phyloP scores from a whole-genome alignment of 148 eudicot genomes.

The Gaultheria prostrata region DNA sequence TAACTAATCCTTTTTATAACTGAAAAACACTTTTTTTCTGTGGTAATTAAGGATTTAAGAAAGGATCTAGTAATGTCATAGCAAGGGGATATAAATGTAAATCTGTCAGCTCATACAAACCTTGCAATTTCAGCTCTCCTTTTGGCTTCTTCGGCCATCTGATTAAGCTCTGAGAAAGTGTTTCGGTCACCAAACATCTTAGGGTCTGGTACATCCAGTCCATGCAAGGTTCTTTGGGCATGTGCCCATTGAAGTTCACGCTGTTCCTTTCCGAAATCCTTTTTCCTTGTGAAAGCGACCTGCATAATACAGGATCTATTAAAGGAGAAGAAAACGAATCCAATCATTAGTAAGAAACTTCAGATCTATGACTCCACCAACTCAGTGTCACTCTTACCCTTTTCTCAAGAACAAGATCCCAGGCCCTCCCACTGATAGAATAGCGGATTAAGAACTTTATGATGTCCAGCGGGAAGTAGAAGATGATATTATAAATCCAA shows the following conservation, averaged over 20 bases:
- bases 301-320: conserved; percentile 23
- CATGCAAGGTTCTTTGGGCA: conserved; percentile 94
- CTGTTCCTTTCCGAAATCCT: conserved; percentile 91
- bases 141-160: conserved; percentile 86
- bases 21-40: neutral
- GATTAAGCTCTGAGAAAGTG: conserved; percentile 61
- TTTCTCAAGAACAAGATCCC: conserved; percentile 96
- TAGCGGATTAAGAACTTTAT: conserved; percentile 87
- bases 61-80: neutral
- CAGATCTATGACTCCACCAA: neutral
- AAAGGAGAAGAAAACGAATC: neutral
- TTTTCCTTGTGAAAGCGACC: conserved; percentile 92
- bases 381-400: conserved; percentile 52
- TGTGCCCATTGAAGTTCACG: conserved; percentile 95
- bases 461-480: conserved; percentile 85
- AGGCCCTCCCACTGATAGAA: conserved; percentile 89
- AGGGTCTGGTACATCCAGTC: conserved; percentile 67
- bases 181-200: conserved; percentile 51
- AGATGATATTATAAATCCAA: conserved; percentile 82
- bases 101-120: conserved; percentile 24
- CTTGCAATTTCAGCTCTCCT: conserved; percentile 90
- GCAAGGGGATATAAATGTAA: neutral
- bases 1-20: neutral
- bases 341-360: neutral
- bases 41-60: neutral